Base-by-base conservation (phyloP, 1,284 basidiomycete species). In the Coriolopsis trogii region DNA sequence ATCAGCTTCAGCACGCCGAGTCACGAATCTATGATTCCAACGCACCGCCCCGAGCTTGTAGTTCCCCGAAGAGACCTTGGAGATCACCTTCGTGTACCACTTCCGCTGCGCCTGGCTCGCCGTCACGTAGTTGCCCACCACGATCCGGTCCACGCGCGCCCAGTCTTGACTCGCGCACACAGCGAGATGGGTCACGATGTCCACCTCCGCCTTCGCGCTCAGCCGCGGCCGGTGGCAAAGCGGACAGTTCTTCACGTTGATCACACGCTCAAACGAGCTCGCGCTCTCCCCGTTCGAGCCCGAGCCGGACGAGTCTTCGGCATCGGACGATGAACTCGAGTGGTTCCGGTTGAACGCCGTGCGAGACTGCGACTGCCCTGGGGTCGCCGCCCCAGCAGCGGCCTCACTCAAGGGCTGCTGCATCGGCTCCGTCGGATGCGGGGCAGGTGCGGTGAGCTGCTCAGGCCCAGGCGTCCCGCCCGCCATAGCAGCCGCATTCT, bases 61-160 rank as follows among this genome's bases (percentile, higher is more conserved):
- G 56, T 89, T 81, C 2, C 95, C 95, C 55, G 82, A 81, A 0
- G 89, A 89, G 3, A 96, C 84, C 73, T 93, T 93, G 44, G 82
- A 80, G 55, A 97, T 79, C 36, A 97, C 81, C 74, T 92, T 95
- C 51, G 92, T 94, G 64, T 95, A 90, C 87, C 93, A 97, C 73
- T 99, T 99, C 64, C 96, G 80, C 73, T 98, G 95, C 46, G 97
- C 96, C 73, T 99, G 96, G 59, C 81, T 87, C 13, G 92, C 90
- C 0, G 96, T 99, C 2, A 98, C 95, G 63, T 94, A 99, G 65
- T 95, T 96, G n/a, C 89, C 87, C 15, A 95, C 94, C 25, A 95
- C 85, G 57, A 97, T 92, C 56, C 85, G 72, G 65, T 97, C 89
- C 23, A 98, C 89, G 49, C 89, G 82, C 28, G 82, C 84, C 93